Evolutionary conservation across 1,284 basidiomycete species (phyloP), one percentile per base, ranked within the genome.

Genomic region (Fomitopsis pinicola): DNA sequence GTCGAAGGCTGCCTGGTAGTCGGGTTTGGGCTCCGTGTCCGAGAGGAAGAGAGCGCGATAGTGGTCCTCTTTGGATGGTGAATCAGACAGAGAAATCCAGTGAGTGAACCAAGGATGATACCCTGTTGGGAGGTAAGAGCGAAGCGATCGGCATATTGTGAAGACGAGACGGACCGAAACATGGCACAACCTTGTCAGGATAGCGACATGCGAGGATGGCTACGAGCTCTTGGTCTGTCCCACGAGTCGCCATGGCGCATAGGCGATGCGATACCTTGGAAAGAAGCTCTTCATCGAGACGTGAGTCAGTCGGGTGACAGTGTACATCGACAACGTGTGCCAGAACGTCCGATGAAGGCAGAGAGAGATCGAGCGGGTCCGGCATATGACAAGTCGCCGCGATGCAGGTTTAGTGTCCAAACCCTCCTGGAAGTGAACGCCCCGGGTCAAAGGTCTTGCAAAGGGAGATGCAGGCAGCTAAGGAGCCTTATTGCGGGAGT

Each of bases 81-180:
- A 60, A 22, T 35, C 58, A 59, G 66, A 67, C 36, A 84, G 72
- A 3, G 87, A 80, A 65, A 94, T 89, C 67, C 79, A 79, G 71
- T 94, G 86, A 3, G 85, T 78, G 72, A 90, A 94, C 92, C 92
- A 94, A 5, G 92, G 92, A 71, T 94, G 92, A 67, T 91, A 86
- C 19, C 92, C 91, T 92, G 65, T 50, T 19, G 7, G n/a, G 36
- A 3, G 48, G 46, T 53, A 55, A 28, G 63, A 44, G 6, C 48
- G 57, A 30, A n/a, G 33, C 28, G 53, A n/a, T 36, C 14, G 42
- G 46, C 26, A 28, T 15, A 30, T 26, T 26, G 42, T 42, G 53
- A n/a, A 30, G 30, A 36, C 55, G 30, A 59, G 36, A 76, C 84
- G 74, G 62, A 89, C 89, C 90, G 71, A 92, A 92, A 69, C 83